Percentiles rank a stretch among this genome's conserved stretches.
These are phyloP conservation scores for Penicillium nucicola DNA, from an alignment of 495 filamentous ascomycete genomes.

Conservation along the genomic window DNA sequence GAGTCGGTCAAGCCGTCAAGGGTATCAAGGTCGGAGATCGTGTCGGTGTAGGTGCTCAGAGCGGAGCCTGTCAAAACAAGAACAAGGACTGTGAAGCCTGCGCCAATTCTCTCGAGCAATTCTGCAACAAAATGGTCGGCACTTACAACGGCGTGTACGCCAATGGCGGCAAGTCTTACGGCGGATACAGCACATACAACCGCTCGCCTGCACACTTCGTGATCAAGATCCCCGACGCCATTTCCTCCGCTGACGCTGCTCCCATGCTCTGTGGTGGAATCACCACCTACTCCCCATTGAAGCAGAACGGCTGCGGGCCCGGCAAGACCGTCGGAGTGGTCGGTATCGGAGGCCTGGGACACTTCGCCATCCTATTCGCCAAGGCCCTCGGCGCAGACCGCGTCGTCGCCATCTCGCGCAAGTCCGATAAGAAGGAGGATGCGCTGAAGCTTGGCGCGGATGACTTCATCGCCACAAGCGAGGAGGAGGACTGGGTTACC, in stretches of 20 bases:
- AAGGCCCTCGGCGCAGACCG: conserved; percentile 70
- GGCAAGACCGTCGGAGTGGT: conserved; percentile 82
- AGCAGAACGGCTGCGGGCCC: conserved; percentile 68
- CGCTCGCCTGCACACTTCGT: conserved; percentile 71
- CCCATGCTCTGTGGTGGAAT: conserved; percentile 86
- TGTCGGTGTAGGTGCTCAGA: conserved; percentile 84
- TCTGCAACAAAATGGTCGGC: conserved; percentile 61
- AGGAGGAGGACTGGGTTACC: conserved; percentile 69
- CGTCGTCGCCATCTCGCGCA: conserved; percentile 79
- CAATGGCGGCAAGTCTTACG: conserved; percentile 62
- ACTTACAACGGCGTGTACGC: conserved; percentile 36
- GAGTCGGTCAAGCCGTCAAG: conserved; percentile 62
- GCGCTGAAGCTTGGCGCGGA: conserved; percentile 58
- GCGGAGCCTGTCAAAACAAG: conserved; percentile 59
- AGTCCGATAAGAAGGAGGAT: conserved; percentile 64
- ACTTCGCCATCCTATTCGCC: conserved; percentile 59
- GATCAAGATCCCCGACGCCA: conserved; percentile 70
- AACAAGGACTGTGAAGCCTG: conserved; percentile 67
- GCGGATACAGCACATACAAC: conserved; percentile 70
- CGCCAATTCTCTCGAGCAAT: conserved; percentile 55
- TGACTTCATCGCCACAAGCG: conserved; percentile 76
- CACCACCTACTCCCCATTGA: conserved; percentile 73
- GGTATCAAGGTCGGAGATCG: conserved; percentile 77
- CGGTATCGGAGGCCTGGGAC: conserved; percentile 80
- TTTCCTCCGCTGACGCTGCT: conserved; percentile 60